Evolutionary conservation across 345 rosid genomes (phyloP).

Genomic region (Eucalyptus regnans): DNA sequence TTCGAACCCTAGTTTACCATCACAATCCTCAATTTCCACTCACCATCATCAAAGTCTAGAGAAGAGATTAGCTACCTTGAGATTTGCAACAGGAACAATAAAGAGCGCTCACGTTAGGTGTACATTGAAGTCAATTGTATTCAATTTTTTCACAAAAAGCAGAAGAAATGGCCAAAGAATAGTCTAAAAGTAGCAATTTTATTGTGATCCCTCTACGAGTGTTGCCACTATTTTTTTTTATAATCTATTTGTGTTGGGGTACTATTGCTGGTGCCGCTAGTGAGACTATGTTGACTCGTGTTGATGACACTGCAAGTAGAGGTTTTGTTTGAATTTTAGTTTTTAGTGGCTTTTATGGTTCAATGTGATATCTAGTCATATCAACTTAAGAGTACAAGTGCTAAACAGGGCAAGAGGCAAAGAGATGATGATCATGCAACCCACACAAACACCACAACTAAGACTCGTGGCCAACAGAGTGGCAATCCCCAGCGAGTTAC

Average conservation of each 20-base stretch:
- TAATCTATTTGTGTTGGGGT: neutral
- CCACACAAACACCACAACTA: neutral
- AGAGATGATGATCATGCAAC: neutral
- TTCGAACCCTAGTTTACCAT: neutral
- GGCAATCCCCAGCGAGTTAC: too few species aligned
- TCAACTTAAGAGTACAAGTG: neutral
- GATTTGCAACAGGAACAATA: too few species aligned
- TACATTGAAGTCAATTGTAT: neutral
- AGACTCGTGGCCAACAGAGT: too few species aligned
- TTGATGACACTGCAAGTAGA: neutral
- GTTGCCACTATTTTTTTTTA: too few species aligned
- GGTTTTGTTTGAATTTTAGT: neutral
- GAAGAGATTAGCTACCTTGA: neutral
- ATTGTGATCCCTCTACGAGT: too few species aligned
- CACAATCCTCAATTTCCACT: neutral
- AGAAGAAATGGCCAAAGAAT: neutral
- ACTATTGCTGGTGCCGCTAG: neutral
- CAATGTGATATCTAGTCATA: neutral
- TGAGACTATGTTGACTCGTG: neutral
- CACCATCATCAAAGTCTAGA: fast-evolving
- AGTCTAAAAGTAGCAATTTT: neutral
- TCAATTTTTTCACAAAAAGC: too few species aligned
- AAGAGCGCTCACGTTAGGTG: neutral
- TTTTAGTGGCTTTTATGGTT: neutral
- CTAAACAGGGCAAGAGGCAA: neutral